Base-by-base conservation (phyloP, 331 rosid species). In the Rosa hybrid region DNA sequence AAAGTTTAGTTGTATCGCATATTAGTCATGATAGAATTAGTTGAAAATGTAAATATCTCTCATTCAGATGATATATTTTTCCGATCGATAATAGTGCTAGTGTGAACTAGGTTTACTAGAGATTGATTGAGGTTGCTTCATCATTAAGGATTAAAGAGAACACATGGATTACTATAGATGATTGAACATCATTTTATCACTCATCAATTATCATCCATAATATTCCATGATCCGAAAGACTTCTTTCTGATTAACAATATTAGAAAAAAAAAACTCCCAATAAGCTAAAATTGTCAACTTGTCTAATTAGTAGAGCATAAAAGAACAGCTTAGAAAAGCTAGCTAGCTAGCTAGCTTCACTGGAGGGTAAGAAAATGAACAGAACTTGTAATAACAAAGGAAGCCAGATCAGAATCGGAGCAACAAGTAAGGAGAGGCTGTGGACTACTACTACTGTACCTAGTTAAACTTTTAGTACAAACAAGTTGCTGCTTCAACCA, bases 401-500 rank as follows among this genome's bases (percentile, higher is more conserved):
- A 65, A 65, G 5, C 41, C 45, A 27, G 12, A 65, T 65, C 23
- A 34, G 69, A 63, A 27, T 27, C 21, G 34, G 71, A 65, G 45
- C 70, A 65, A 38, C 71, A 34, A 65, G 21, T 34, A 65, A 65
- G 16, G 71, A 62, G 39, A 34, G 71, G 45, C 71, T 34, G 71
- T 34, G 21, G n/a, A 27, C 1, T 1, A 5, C 42, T 27, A 63
- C 69, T 63, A 63, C 67, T 60, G 21, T 14, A 34, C 71, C 45
- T 34, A 65, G 71, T 65, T 65, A 38, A 17, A 34, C 12, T 13
- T 14, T 34, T 34, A 34, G 71, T 65, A 14, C 45, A 27, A 65
- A 38, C 45, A 13, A 34, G 71, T 34, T 60, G 30, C 71, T 34
- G 45, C 71, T 16, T 81, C 82, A 81, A 74, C 80, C 73, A 81